Evolutionary conservation across 768 basidiomycete species (phyloP), one percentile per base, ranked within the genome.

Genomic region (Leucocoprinus sp.): DNA sequence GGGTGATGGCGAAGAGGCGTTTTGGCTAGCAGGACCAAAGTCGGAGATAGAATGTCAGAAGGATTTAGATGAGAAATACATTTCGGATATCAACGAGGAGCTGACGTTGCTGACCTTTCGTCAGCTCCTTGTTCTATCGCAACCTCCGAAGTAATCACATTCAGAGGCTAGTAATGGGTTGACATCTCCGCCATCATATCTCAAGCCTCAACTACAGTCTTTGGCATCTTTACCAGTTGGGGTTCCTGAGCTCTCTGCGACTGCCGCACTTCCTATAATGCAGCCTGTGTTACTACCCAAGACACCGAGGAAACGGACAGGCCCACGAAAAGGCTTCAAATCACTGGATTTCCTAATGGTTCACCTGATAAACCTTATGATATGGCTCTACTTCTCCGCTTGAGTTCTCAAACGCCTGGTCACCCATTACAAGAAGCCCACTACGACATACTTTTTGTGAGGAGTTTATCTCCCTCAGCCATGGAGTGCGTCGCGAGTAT

Each of bases 321-420:
- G 48, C 15, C 44, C 57, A 8, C 31, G 43, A 3, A 48, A 48
- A 36, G 46, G 34, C 17, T 18, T 26, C 9, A 48, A 35, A 33
- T 18, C 34, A 15, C 46, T 39, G 9, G 11, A 48, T 22, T 41
- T 48, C n/a, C 46, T 39, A n/a, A 36, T 37, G 82, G 84, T 58
- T 81, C 82, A 2, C 83, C 82, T 0, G 71, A 80, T 50, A 86
- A 86, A 46, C 84, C 84, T 0, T 86, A 86, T 66, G 67, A 86
- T 8, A 64, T 28, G 31, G 46, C 36, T 41, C 46, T 39, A 8
- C 62, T 19, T 70, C 70, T 1, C 66, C 70, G 55, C 42, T 41
- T 55, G 3, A 58, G 61, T 19, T 55, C 61, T 19, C 45, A 57
- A 17, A 59, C 56, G 54, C 61, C 65, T n/a, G 48, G 55, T 14